Percentiles rank a stretch among this genome's conserved stretches.
Conservation (phyloP, 768 basidiomycete species). For the Podaxis sp. region DNA sequence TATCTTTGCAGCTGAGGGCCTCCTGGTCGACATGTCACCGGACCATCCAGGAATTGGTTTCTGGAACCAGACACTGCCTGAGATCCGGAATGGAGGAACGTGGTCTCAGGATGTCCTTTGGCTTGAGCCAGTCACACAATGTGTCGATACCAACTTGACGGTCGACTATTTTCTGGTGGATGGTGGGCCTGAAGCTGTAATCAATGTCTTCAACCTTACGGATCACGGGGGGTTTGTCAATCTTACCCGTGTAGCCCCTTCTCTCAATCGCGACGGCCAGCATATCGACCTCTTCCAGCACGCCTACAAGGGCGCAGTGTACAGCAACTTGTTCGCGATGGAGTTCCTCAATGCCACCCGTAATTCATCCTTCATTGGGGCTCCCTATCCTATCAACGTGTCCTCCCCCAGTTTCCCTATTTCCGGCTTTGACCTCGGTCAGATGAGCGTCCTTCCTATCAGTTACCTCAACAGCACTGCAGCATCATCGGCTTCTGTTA, state of each 20-base stretch:
- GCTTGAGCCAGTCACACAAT: slow-evolving; percentile 24
- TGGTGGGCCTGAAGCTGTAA: background rate
- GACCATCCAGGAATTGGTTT: slow-evolving; percentile 19
- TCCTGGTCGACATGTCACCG: slow-evolving; percentile 21
- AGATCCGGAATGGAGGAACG: slow-evolving; percentile 7
- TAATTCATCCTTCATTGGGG: slow-evolving; percentile 17
- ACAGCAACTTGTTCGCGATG: slow-evolving; percentile 22
- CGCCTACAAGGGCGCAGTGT: slow-evolving; percentile 23
- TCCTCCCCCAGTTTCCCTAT: background rate
- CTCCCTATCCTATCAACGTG: slow-evolving; percentile 4
- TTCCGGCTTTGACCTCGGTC: background rate
- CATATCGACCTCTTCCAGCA: slow-evolving; percentile 15
- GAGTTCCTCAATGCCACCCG: slow-evolving; percentile 18
- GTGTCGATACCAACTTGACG: slow-evolving; percentile 25
- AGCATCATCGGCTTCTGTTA: background rate
- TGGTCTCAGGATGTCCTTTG: slow-evolving; percentile 26
- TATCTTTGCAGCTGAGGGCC: slow-evolving; percentile 20
- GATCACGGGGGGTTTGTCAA: background rate
- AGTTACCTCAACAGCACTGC: slow-evolving; percentile 4
- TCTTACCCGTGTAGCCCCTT: background rate
- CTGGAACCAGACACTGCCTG: slow-evolving; percentile 10
- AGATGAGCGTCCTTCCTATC: background rate
- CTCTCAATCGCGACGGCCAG: background rate
- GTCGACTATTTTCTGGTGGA: background rate
- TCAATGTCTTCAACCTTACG: background rate